Conservation (phyloP, 192 early-diverging fungal species). For the Backusella westeae region DNA sequence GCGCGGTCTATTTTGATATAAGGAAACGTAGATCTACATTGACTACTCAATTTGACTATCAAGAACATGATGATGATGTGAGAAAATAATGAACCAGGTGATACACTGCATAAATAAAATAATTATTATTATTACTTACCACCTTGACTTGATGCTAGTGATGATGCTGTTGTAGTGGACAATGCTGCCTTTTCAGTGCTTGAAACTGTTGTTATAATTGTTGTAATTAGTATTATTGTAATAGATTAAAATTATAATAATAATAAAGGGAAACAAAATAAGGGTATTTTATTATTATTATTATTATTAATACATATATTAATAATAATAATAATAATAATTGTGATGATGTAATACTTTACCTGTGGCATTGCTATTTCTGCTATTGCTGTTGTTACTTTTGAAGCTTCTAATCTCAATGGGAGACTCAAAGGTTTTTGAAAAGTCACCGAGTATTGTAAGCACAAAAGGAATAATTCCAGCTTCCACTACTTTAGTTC, state of each 20-base stretch:
- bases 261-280: background rate
- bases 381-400: background rate
- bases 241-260: background rate
- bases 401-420: slow-evolving; percentile 7
- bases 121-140: background rate
- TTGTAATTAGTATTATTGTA: background rate
- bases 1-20: slow-evolving; percentile 15
- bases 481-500: slow-evolving; percentile 81
- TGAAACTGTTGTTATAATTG: background rate
- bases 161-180: no score
- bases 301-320: background rate
- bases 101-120: slow-evolving; percentile 1
- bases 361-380: background rate
- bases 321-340: background rate
- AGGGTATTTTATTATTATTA: background rate
- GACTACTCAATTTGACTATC: background rate
- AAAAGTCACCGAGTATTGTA: slow-evolving; percentile 66
- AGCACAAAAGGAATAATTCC: slow-evolving; percentile 83
- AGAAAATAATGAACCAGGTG: slow-evolving; percentile 1
- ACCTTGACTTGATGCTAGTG: background rate
- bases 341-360: background rate
- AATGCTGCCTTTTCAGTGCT: background rate
- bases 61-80: slow-evolving; percentile 4
- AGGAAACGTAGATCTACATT: slow-evolving; percentile 23
- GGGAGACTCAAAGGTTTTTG: slow-evolving; percentile 41